Evolutionary conservation across 306 rosid genomes (phyloP).

Genomic region (Cicer yamashitae): DNA sequence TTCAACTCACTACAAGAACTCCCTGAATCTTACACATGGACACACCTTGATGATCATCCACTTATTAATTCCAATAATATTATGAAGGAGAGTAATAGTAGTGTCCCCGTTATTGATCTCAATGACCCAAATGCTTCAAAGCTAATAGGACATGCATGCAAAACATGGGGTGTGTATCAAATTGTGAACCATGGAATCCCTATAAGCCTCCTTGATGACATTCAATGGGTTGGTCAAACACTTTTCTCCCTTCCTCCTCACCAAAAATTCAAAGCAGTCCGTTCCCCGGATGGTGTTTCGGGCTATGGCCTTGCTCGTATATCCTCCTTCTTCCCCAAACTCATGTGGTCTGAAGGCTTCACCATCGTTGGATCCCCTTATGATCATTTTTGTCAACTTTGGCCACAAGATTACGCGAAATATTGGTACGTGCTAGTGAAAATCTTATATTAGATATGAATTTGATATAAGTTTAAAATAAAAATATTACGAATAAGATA

Average conservation of each 20-base stretch:
- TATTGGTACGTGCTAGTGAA: constrained; percentile 55
- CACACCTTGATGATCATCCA: constrained; percentile 31
- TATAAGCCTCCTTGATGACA: constrained; percentile 50
- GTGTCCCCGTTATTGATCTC: constrained; percentile 73
- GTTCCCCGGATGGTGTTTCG: constrained; percentile 68
- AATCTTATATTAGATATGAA: neutral
- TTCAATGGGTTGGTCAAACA: constrained; percentile 48
- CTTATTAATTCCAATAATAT: neutral
- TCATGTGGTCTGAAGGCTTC: constrained; percentile 97
- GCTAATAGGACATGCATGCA: constrained; percentile 72
- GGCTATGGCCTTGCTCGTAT: constrained; percentile 89
- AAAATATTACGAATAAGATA: neutral
- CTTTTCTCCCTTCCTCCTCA: constrained; percentile 72
- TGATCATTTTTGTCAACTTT: constrained; percentile 75
- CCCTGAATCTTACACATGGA: constrained; percentile 86
- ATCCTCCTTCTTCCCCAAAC: constrained; percentile 90
- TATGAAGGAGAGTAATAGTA: neutral
- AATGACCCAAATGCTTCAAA: constrained; percentile 62
- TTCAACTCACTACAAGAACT: constrained; percentile 68
- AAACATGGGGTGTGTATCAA: constrained; percentile 89
- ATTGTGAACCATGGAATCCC: constrained; percentile 74
- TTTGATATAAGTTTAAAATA: neutral
- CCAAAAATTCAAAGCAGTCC: constrained; percentile 75
- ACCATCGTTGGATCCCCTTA: constrained; percentile 79
- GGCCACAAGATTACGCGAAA: constrained; percentile 76